phyloP scores from a whole-genome alignment of 2,329 filamentous ascomycete species.

The Phialophora macrospora region DNA sequence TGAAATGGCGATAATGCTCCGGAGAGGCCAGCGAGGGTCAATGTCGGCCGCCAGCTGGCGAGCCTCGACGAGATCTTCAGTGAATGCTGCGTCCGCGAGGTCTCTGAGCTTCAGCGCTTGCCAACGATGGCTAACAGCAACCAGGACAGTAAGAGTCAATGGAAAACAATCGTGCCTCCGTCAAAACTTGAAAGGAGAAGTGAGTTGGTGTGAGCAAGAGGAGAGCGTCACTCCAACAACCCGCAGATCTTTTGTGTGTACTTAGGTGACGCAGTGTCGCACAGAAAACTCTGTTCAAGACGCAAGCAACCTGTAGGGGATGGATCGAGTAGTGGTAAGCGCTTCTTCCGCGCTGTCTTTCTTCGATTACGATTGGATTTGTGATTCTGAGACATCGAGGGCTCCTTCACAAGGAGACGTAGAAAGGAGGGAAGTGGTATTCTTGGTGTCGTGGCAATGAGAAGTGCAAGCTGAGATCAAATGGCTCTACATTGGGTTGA shows the following conservation, averaged over 20 bases:
- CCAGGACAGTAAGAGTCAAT: conserved; percentile 14
- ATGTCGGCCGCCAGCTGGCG: not conserved
- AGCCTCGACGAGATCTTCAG: not conserved
- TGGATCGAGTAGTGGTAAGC: conserved; percentile 31
- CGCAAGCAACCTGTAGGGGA: conserved; percentile 31
- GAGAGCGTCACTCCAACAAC: conserved; percentile 33
- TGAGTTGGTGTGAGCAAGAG: conserved; percentile 27
- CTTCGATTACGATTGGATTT: conserved; percentile 23
- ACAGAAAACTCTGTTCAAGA: conserved; percentile 27
- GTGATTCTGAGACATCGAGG: conserved; percentile 34
- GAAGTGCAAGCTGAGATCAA: conserved; percentile 12
- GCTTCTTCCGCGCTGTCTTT: conserved; percentile 36
- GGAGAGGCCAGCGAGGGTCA: not conserved
- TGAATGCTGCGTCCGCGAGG: not conserved
- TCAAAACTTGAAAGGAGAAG: conserved; percentile 17
- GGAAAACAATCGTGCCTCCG: conserved; percentile 16
- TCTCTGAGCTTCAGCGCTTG: not conserved
- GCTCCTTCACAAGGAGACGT: conserved; percentile 29
- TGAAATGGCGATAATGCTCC: not conserved
- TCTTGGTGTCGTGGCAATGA: conserved; percentile 6
- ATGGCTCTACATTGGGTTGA: conserved; percentile 33
- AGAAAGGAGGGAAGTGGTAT: conserved; percentile 13
- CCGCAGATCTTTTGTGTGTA: conserved; percentile 21
- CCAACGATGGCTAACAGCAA: not conserved
- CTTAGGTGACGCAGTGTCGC: conserved; percentile 33